Conservation (phyloP, 2,329 filamentous ascomycete genomes). For the Colletotrichum costaricense region DNA sequence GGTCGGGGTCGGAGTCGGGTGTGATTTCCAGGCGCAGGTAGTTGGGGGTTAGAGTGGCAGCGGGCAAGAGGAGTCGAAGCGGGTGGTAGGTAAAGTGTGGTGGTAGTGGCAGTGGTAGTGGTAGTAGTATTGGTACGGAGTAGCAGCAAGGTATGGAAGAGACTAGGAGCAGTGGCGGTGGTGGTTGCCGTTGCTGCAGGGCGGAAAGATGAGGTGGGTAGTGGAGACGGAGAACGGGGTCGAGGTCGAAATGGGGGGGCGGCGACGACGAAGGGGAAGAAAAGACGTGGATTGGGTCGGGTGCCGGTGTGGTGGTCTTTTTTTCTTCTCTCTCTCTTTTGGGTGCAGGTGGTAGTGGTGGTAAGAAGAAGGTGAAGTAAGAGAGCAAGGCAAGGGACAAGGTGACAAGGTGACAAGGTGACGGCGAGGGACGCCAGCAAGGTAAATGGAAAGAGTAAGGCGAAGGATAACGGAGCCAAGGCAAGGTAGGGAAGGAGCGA, state of each 20-base stretch:
- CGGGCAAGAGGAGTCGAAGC: conserved; percentile 6
- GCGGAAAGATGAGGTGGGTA: conserved; percentile 35
- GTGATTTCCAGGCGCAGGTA: conserved; percentile 31
- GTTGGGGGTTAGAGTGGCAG: conserved; percentile 26
- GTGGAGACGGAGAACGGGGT: conserved; percentile 22
- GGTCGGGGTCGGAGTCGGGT: conserved; percentile 27
- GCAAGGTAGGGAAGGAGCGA: background rate
- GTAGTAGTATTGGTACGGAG: conserved; percentile 13
- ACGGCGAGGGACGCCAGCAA: no score
- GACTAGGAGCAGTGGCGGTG: conserved; percentile 17
- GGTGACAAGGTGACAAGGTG: background rate
- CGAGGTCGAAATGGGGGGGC: conserved; percentile 32
- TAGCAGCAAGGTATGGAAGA: conserved; percentile 18
- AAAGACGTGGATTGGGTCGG: conserved; percentile 24
- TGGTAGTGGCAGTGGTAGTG: conserved; percentile 28
- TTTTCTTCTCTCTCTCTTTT: no score
- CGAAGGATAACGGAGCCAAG: background rate
- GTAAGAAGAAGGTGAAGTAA: conserved; percentile 1
- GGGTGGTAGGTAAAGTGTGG: conserved; percentile 15
- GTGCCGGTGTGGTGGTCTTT: background rate
- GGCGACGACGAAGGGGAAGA: conserved; percentile 14
- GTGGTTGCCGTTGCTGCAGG: conserved; percentile 34
- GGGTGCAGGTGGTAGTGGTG: background rate
- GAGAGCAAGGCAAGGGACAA: background rate
- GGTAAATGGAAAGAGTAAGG: conserved; percentile 11